phyloP scores from a whole-genome alignment of 495 filamentous ascomycete species.

The Aspergillus campestris region DNA sequence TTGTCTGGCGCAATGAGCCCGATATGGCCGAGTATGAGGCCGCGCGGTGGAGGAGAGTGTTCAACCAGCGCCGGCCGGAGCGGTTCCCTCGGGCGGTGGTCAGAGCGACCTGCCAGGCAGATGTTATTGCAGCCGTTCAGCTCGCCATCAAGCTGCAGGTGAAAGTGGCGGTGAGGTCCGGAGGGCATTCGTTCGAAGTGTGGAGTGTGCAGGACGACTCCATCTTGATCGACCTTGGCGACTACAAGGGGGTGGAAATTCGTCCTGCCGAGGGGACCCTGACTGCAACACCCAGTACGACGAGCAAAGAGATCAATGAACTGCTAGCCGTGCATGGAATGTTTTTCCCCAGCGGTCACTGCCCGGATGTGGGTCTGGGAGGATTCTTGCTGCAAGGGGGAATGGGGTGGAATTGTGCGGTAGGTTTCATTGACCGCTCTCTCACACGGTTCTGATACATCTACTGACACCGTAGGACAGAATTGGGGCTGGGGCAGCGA shows the following conservation, averaged over 20 bases:
- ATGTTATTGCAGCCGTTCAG: slow-evolving; percentile 37
- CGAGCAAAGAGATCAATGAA: slow-evolving; percentile 34
- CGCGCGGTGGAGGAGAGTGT: slow-evolving; percentile 22
- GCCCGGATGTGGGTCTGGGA: slow-evolving; percentile 48
- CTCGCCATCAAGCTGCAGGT: slow-evolving; percentile 30
- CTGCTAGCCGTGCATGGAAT: slow-evolving; percentile 22
- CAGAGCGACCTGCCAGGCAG: slow-evolving; percentile 24
- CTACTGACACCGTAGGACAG: slow-evolving; percentile 11
- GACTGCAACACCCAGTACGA: slow-evolving; percentile 35
- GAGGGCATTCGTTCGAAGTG: slow-evolving; percentile 46
- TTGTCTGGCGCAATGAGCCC: too few species aligned
- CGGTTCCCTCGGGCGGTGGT: slow-evolving; percentile 40
- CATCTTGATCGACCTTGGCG: slow-evolving; percentile 41
- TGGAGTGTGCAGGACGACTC: slow-evolving; percentile 45
- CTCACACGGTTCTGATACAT: neutral
- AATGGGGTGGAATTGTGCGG: slow-evolving; percentile 48
- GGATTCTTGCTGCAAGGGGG: slow-evolving; percentile 48
- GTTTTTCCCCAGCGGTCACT: slow-evolving; percentile 47
- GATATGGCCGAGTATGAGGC: too few species aligned
- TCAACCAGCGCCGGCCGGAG: slow-evolving; percentile 29
- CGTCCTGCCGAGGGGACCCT: slow-evolving; percentile 25
- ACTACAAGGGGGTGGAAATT: slow-evolving; percentile 25
- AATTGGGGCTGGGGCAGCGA: slow-evolving; percentile 51
- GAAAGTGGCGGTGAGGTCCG: slow-evolving; percentile 42
- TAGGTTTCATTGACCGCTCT: slow-evolving; percentile 5